Base-by-base conservation (phyloP, 768 basidiomycete species). In the Pleurotus ostreatus region DNA sequence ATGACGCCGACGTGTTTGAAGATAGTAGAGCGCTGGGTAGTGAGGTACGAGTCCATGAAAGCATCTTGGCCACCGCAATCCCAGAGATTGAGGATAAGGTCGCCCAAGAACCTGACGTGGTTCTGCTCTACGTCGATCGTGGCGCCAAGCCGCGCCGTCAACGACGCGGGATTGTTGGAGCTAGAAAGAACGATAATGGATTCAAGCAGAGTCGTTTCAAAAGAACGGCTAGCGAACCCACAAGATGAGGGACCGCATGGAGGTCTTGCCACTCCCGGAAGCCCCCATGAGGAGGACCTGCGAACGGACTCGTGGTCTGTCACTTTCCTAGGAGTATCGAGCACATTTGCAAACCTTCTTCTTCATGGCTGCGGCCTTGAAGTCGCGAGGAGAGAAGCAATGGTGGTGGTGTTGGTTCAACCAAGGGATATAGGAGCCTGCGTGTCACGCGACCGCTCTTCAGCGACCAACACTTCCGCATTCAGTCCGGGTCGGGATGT, bases 221-320 rank as follows among this genome's bases (percentile, higher is more conserved):
- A 34, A 8, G 30, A 34, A 34, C 30, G 30, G 30, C 30, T 34
- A 22, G 15, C 18, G 9, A 48, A 75, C 92, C 75, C 74, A 95
- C 94, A 99, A 99, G 67, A 99, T 98, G 71, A 99, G 88, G 23
- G 94, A 95, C 54, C 97, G 84, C 97, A 99, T 99, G 4, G 96
- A 98, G 9, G 96, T 98, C 78, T 92, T 93, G 56, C 90, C 90
- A 65, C 91, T 92, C 60, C 92, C 92, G 18, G 91, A 93, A 65
- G 94, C 94, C 62, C 97, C 97, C 97, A 99, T 99, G 59, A 98
- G 79, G 63, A 99, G 84, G 46, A 98, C 94, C 95, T 98, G 57
- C 23, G 38, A 41, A 53, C 16, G 55, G n/a, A 45, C 47, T 43
- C 26, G 37, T 25, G 41, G 20, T 22, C 34, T 25, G 44, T 38